Base-by-base conservation (phyloP, 768 basidiomycete genomes). In the Amyloporia xantha region DNA sequence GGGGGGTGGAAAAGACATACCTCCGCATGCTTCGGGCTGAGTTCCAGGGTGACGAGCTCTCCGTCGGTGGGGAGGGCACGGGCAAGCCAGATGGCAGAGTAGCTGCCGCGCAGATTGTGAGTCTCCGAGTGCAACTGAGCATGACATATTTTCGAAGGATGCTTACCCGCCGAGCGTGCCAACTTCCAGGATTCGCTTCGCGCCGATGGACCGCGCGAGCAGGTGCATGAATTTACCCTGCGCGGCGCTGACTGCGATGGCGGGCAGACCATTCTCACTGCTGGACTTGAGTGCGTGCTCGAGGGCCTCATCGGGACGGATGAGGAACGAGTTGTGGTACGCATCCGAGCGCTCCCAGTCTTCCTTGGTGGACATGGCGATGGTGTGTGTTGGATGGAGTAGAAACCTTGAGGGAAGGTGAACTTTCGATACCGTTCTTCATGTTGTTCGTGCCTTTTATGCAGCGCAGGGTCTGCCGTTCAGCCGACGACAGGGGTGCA, bases 121-220 rank as follows among this genome's bases (percentile, higher is more conserved):
- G 19, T 15, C 10, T n/a, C n/a, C 28, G 26, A 25, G n/a, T n/a
- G n/a, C n/a, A n/a, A n/a, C n/a, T n/a, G n/a, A 4, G 20, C 13
- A n/a, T n/a, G n/a, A n/a, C 17, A 30, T 9, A 35, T 20, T 38
- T 15, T 49, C 21, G n/a, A n/a, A n/a, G n/a, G n/a, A 13, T 5
- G 41, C 61, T 35, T 53, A 82, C 82, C 82, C 84, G 54, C 79
- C 81, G 12, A 84, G 68, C 5, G 82, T 84, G 0, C 82, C 84
- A 41, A 86, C 74, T 57, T 84, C 82, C 38, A 86, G 62, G 15
- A 83, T 69, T 48, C 72, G 65, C 66, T 77, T 79, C 35, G 81
- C 82, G 12, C 70, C 63, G 27, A 79, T 70, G 2, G 77, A 72
- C 37, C 65, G 64, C 4, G 71, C 77, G 28, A 81, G 51, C 5